Evolutionary conservation across 163 green algal genomes (phyloP), one percentile per base, ranked within the genome.

Genomic region (Prototheca wickerhamii): DNA sequence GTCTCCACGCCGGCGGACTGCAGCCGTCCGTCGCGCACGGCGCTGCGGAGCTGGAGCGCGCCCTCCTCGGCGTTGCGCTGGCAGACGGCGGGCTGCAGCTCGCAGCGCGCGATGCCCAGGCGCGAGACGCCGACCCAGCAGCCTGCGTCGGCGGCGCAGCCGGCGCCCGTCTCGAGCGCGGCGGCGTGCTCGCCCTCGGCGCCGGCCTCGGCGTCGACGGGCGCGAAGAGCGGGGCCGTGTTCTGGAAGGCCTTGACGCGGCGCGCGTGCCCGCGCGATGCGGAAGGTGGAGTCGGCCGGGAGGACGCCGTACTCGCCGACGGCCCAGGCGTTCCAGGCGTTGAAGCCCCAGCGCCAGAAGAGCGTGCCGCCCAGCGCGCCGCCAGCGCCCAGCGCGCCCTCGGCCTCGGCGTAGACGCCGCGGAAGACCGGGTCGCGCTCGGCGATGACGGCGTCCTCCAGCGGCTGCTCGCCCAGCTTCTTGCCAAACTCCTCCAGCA

Each of bases 401-500:
- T 75, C 53, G n/a, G 59, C 37, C 23, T 65, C 68, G 33, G 58
- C 58, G 43, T 65, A 68, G 32, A 63, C 51, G 7, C 23, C 29
- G n/a, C 30, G 26, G 56, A 72, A 68, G 20, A 49, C 53, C 2
- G 25, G 46, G 53, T 68, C 40, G 10, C 63, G 64, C 26, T 62
- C 49, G n/a, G 50, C 21, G 35, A n/a, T n/a, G 55, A 58, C 51
- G 26, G 43, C 55, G 33, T 61, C 50, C 10, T 57, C 44, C 31
- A 44, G 51, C 1, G 54, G n/a, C 43, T 67, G 34, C 51, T 55
- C 29, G 28, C 20, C 56, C 57, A 78, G 34, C 46, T 50, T 64
- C 61, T 70, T 69, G 12, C 71, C 71, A 68, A 71, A 78, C 65
- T 78, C 71, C 62, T 78, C 66, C n/a, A 78, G 50, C n/a, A 78